Evolutionary conservation across 495 filamentous ascomycete species (phyloP).

Genomic region (Penicillium coffeae): DNA sequence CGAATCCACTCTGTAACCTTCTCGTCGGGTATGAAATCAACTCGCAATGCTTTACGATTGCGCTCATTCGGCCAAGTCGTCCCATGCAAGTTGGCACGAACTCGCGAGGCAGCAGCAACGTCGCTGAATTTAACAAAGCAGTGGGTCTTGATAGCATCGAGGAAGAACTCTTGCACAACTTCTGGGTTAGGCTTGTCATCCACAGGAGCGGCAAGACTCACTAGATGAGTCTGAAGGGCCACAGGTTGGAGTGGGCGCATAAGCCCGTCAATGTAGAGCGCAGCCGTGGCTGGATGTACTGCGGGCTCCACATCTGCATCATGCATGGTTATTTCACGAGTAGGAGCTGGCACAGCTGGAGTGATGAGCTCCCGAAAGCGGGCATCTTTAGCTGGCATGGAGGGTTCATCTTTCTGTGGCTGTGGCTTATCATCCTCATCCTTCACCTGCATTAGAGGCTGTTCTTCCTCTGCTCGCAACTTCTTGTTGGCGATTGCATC

Average conservation of each 20-base stretch:
- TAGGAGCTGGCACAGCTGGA: slow-evolving; percentile 16
- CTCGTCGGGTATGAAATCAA: slow-evolving; percentile 83
- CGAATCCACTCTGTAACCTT: slow-evolving; percentile 71
- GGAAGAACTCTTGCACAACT: slow-evolving; percentile 63
- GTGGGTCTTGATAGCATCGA: slow-evolving; percentile 84
- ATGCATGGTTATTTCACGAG: slow-evolving; percentile 28
- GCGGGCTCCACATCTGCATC: slow-evolving; percentile 59
- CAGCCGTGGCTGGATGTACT: slow-evolving; percentile 75
- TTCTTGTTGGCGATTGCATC: slow-evolving; percentile 43
- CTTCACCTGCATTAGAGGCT: slow-evolving; percentile 24
- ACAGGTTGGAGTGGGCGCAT: slow-evolving; percentile 76
- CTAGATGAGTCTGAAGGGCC: slow-evolving; percentile 62
- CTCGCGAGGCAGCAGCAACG: slow-evolving; percentile 69
- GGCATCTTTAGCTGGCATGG: slow-evolving; percentile 31
- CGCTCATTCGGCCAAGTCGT: slow-evolving; percentile 83
- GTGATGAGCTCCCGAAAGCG: slow-evolving; percentile 56
- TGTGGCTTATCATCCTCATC: slow-evolving; percentile 14
- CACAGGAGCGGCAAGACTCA: slow-evolving; percentile 60
- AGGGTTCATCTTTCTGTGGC: slow-evolving; percentile 12
- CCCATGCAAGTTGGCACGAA: slow-evolving; percentile 71
- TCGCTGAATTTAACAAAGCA: slow-evolving; percentile 71
- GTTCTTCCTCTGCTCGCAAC: slow-evolving; percentile 33
- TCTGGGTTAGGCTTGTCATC: slow-evolving; percentile 44
- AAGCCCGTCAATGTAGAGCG: slow-evolving; percentile 87
- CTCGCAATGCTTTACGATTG: slow-evolving; percentile 78